Evolutionary conservation across 2,329 filamentous ascomycete genomes (phyloP).

Genomic region (Pyrenochaeta sp.): DNA sequence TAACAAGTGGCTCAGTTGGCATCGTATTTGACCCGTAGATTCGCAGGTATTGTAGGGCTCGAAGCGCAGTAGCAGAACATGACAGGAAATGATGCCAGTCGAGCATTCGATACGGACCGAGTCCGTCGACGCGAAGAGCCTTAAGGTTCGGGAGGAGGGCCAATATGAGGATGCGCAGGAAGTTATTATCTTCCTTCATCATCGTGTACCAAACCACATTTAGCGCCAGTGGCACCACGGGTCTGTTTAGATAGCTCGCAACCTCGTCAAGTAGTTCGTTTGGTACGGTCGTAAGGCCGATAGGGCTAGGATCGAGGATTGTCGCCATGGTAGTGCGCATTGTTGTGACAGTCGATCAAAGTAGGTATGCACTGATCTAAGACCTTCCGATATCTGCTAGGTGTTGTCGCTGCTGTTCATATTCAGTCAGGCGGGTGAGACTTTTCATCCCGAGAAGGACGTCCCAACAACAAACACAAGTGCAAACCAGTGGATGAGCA

Average conservation of each 20-base stretch:
- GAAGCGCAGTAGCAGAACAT: constrained; percentile 2
- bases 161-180: constrained; percentile 1
- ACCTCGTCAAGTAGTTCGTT: constrained; percentile 6
- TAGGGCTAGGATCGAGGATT: background rate
- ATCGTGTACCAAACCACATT: constrained; percentile 6
- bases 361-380: background rate
- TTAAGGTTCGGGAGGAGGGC: constrained; percentile 3
- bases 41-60: background rate
- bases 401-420: too few relatives aligned
- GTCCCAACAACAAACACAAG: too few relatives aligned
- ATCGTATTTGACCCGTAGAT: background rate
- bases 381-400: too few relatives aligned
- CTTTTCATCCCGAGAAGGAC: too few relatives aligned
- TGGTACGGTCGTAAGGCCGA: background rate
- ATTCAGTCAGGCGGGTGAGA: too few relatives aligned
- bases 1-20: background rate
- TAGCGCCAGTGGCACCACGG: background rate
- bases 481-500: too few relatives aligned
- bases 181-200: constrained; percentile 5
- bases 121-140: background rate
- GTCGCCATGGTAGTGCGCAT: background rate
- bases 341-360: background rate
- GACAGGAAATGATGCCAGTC: constrained; percentile 8
- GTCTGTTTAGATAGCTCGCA: background rate
- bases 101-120: constrained; percentile 6